Base-by-base conservation (phyloP, 2,329 filamentous ascomycete species). In the Neophaeococcomyces aloes region DNA sequence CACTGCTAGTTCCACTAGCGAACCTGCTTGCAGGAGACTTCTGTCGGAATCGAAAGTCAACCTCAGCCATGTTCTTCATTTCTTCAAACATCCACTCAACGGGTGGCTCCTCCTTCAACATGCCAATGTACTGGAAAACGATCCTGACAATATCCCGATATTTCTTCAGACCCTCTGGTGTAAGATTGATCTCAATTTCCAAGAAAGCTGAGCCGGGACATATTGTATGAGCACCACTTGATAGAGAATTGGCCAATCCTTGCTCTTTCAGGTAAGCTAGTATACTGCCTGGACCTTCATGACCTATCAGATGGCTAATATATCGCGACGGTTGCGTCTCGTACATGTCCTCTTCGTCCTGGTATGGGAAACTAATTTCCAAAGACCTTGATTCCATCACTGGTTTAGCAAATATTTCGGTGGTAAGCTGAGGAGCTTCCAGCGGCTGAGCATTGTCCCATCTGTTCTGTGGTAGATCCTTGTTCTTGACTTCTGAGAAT, bases 31-130 rank as follows among this genome's bases (percentile, higher is more conserved):
- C 86, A 1, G 85, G 86, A 2, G 80, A 85, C 69, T 96, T 96
- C 60, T 96, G 86, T 64, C 81, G 86, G 65, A 94, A 98, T 53
- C 83, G 85, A 71, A 98, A 98, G 54, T 94, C 84, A 10, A 96
- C 86, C 53, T 96, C 88, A 34, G 84, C 81, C 66, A 96, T 79
- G 29, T 81, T 80, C 63, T 87, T 89, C 62, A 91, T 83, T 64
- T 98, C 91, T 25, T 94, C 78, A 47, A 91, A 88, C 46, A 96
- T 87, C 91, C 91, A 96, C 60, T 93, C 72, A 53, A 93, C 82
- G 0, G 89, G 88, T 4, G 82, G 76, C 2, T 74, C 73, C 56
- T 94, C 84, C 50, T 79, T 79, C 44, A 98, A 75, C 61, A 98
- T 76, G 8, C 86, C 79, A 50, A 96, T 79, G 57, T 98, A 98